These are phyloP conservation scores for Dendrocalamus latiflorus DNA, from an alignment of 202 grass and related monocot genomes.

Conservation along the genomic window DNA sequence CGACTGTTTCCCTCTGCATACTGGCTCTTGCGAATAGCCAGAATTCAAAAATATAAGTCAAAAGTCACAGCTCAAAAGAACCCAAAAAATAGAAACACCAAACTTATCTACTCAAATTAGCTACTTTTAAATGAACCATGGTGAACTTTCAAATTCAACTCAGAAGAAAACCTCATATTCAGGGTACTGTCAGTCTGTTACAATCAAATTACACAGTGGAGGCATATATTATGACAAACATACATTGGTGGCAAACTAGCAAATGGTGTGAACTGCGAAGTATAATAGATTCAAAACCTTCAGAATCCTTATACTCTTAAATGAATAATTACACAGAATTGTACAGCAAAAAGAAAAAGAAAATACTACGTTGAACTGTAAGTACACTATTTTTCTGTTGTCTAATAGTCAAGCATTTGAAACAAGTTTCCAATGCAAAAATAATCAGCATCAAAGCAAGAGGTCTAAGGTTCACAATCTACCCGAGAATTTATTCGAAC, in stretches of 20 bases:
- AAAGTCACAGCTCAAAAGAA: no score
- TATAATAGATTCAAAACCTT: neutral
- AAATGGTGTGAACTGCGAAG: neutral
- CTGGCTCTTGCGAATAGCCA: no score
- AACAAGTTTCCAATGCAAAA: neutral
- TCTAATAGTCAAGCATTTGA: neutral
- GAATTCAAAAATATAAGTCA: no score
- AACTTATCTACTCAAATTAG: neutral
- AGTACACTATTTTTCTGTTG: neutral
- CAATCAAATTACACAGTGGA: neutral
- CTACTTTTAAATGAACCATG: neutral
- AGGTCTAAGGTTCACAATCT: no score
- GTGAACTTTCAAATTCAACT: neutral
- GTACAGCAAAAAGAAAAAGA: neutral
- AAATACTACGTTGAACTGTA: neutral
- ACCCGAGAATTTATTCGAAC: slow-evolving; percentile 1
- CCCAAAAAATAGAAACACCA: neutral
- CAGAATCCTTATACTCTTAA: neutral
- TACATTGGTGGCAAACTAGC: neutral
- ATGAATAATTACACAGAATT: neutral
- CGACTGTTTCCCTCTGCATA: no score
- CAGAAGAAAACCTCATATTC: neutral
- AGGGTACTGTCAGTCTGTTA: neutral
- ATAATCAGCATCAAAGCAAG: neutral
- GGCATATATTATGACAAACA: neutral